These are phyloP conservation scores for Trifolium subterraneum DNA, from an alignment of 306 rosid genomes.

Conservation along the genomic window DNA sequence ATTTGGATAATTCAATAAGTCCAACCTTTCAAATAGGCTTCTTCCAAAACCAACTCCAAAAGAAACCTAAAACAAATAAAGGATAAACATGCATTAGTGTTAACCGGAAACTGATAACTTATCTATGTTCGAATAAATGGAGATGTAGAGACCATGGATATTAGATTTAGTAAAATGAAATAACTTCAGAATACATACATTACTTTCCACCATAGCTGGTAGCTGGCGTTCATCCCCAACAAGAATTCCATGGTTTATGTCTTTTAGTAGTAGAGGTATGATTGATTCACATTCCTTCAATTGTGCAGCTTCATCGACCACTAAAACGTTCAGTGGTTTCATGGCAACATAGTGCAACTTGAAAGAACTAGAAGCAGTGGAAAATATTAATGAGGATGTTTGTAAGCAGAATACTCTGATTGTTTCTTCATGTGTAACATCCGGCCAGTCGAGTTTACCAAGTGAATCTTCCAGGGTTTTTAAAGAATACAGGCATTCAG, in stretches of 20 bases:
- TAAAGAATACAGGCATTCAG: conserved; percentile 51
- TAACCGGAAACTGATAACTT: neutral
- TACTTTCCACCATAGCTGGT: conserved; percentile 73
- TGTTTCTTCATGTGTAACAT: neutral
- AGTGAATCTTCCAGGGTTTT: conserved; percentile 53
- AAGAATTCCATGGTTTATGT: conserved; percentile 64
- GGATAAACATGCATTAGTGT: neutral
- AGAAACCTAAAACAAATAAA: conserved; percentile 52
- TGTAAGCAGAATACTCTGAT: conserved; percentile 59
- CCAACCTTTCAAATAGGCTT: conserved; percentile 77
- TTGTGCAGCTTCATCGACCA: conserved; percentile 88
- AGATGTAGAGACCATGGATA: neutral
- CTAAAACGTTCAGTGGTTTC: conserved; percentile 55
- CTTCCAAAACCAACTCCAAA: conserved; percentile 66
- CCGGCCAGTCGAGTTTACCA: conserved; percentile 53
- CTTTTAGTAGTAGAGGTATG: conserved; percentile 67
- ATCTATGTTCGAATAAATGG: neutral
- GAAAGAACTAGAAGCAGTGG: conserved; percentile 73
- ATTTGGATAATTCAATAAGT: conserved; percentile 52
- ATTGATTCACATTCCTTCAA: conserved; percentile 76
- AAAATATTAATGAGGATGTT: conserved; percentile 66
- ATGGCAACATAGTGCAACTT: conserved; percentile 55
- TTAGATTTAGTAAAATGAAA: neutral
- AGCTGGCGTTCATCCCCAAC: conserved; percentile 84
- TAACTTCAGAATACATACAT: conserved; percentile 46